phyloP scores from a whole-genome alignment of 2,329 filamentous ascomycete genomes.

The Aspergillus tamarii region DNA sequence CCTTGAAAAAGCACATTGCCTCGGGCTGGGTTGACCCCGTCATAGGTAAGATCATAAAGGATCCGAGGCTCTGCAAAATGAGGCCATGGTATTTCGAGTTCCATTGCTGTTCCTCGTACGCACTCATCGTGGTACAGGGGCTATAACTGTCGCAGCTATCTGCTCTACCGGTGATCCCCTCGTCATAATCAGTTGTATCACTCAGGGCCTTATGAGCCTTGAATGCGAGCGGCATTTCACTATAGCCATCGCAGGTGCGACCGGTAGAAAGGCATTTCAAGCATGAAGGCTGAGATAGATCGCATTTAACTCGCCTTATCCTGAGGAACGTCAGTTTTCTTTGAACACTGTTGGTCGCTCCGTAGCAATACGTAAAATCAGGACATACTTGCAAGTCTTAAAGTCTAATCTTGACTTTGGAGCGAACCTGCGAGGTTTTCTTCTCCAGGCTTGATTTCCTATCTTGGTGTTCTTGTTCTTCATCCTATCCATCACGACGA shows the following conservation, averaged over 20 bases:
- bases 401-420: conserved; percentile 46
- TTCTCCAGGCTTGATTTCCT: conserved; percentile 42
- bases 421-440: conserved; percentile 40
- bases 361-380: conserved; percentile 5
- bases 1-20: conserved; percentile 20
- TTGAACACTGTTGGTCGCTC: background rate
- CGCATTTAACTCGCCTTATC: conserved; percentile 45
- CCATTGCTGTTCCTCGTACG: background rate
- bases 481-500: background rate
- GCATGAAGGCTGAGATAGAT: conserved; percentile 39
- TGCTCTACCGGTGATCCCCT: background rate
- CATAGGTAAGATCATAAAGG: conserved; percentile 17
- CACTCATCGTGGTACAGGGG: background rate
- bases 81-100: background rate
- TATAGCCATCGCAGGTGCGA: conserved; percentile 44
- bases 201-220: background rate
- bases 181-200: background rate
- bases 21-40: conserved; percentile 15
- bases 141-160: conserved; percentile 19
- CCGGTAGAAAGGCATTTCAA: conserved; percentile 43
- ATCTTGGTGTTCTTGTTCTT: conserved; percentile 18
- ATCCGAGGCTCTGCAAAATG: conserved; percentile 10
- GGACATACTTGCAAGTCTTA: conserved; percentile 47
- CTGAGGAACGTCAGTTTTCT: conserved; percentile 21
- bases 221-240: conserved; percentile 13